Base-by-base conservation (phyloP, 352 stramenopile genomes). In the Phytopythium oedochilum region DNA sequence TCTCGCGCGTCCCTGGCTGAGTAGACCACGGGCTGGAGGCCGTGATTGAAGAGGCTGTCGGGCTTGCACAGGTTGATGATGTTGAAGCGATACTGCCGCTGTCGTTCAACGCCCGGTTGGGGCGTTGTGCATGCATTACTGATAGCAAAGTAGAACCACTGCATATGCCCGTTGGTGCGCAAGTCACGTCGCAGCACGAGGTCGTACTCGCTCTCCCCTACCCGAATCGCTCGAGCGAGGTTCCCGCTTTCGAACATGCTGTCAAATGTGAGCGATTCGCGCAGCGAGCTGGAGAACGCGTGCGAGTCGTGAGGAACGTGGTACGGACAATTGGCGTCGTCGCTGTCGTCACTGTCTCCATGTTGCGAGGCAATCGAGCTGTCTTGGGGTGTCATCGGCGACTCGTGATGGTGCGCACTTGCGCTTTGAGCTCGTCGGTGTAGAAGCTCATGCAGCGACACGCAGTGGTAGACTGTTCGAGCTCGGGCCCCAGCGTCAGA, bases 61-160 rank as follows among this genome's bases (percentile, higher is more conserved):
- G 87, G 76, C 42, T 98, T 98, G 55, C 85, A 96, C 35, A 98
- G 42, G 53, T 98, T 98, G 18, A 97, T 55, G 53, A 98, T 93
- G 59, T 97, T 94, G 64, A 98, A 97, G 1, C 77, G 88, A 51
- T 90, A 93, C 28, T 75, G 76, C 11, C 55, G 51, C 11, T 43
- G 49, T 47, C 42, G 60, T 20, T 20, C n/a, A n/a, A n/a, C n/a
- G n/a, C n/a, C n/a, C 5, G n/a, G n/a, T 26, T 11, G 38, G 15
- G 6, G 3, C 23, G 12, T 5, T 20, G 43, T n/a, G 3, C 70
- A 55, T 9, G 83, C 68, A 52, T 96, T 96, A 46, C 72, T 83
- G n/a, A 98, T 66, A 3, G 75, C 76, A 63, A 98, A 98, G 59
- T 98, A 98, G 53, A 98, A 98, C 94, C 94, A 98, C 67, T 98